Conservation (phyloP, 2,329 filamentous ascomycete genomes). For the Penicillium sp. region DNA sequence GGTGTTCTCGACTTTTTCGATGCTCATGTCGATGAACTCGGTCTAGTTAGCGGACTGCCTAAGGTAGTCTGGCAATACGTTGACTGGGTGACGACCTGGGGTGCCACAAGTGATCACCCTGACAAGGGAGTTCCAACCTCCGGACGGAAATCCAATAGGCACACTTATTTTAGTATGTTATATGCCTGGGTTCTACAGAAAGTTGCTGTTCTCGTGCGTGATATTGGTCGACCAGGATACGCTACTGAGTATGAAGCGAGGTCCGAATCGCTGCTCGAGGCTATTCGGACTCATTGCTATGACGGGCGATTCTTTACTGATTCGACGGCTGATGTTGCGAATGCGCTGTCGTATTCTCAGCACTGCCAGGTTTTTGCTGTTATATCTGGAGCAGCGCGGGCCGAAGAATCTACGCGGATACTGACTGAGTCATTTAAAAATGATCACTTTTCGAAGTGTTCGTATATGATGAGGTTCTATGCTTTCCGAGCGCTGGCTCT, state of each 20-base stretch:
- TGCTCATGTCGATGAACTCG: conserved; percentile 20
- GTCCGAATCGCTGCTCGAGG: conserved; percentile 19
- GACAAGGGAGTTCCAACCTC: conserved; percentile 48
- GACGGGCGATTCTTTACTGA: conserved; percentile 38
- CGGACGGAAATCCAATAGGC: conserved; percentile 40
- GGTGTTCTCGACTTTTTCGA: conserved; percentile 31
- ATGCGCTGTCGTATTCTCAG: conserved; percentile 27
- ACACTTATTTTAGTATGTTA: conserved; percentile 48
- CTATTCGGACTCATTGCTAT: conserved; percentile 34
- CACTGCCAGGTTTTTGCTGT: conserved; percentile 40
- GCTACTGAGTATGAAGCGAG: conserved; percentile 32
- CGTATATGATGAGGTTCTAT: conserved; percentile 49
- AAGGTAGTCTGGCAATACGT: conserved; percentile 39
- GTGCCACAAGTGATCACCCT: conserved; percentile 32
- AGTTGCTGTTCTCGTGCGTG: conserved; percentile 36
- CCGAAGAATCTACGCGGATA: conserved; percentile 24
- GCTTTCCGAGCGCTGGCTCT: conserved; percentile 42
- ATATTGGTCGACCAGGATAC: conserved; percentile 39
- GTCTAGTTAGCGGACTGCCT: conserved; percentile 29
- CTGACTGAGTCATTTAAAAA: conserved; percentile 33
- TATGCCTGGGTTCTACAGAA: conserved; percentile 44
- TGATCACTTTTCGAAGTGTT: conserved; percentile 38
- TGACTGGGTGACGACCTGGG: conserved; percentile 41
- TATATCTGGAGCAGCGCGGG: conserved; percentile 25
- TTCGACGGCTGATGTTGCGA: conserved; percentile 35